Evolutionary conservation across 805 yeast genomes (phyloP).

Genomic region (Hagleromyces aurorensis): DNA sequence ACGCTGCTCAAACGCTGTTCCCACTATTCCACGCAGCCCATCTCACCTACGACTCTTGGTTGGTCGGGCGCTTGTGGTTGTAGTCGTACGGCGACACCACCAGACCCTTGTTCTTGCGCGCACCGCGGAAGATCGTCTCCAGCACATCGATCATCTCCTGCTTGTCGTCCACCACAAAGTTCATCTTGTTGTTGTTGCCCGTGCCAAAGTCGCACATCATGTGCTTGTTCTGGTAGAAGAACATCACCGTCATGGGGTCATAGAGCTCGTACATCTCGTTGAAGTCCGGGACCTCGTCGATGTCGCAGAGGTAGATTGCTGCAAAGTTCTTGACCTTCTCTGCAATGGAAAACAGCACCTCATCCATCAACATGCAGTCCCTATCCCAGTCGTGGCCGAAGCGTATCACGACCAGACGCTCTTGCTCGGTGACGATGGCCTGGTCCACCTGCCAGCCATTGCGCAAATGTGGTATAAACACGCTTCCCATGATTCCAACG

Average conservation of each 20-base stretch:
- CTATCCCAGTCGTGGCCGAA: slow-evolving; percentile 76
- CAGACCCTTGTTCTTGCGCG: slow-evolving; percentile 84
- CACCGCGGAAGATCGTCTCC: slow-evolving; percentile 86
- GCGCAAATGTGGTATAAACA: slow-evolving; percentile 69
- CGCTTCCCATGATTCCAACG: slow-evolving; percentile 63
- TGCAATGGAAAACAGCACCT: slow-evolving; percentile 66
- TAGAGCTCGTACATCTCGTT: slow-evolving; percentile 46
- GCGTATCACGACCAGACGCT: slow-evolving; percentile 75
- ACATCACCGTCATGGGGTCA: slow-evolving; percentile 91
- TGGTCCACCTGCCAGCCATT: slow-evolving; percentile 98
- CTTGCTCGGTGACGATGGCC: slow-evolving; percentile 90
- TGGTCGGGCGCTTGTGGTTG: slow-evolving; percentile 36
- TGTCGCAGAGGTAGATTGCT: slow-evolving; percentile 80
- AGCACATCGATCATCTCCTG: slow-evolving; percentile 89
- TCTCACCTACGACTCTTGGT: no score
- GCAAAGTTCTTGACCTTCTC: slow-evolving; percentile 85
- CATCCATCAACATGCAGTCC: slow-evolving; percentile 88
- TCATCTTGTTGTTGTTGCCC: slow-evolving; percentile 91
- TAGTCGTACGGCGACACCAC: slow-evolving; percentile 78
- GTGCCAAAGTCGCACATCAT: slow-evolving; percentile 99
- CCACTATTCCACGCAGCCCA: no score
- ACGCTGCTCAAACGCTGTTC: no score
- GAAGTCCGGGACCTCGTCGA: slow-evolving; percentile 83
- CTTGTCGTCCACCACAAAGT: slow-evolving; percentile 66
- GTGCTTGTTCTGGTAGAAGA: slow-evolving; percentile 85